Base-by-base conservation (phyloP, 768 basidiomycete genomes). In the Tricholoma bakamatsutake region DNA sequence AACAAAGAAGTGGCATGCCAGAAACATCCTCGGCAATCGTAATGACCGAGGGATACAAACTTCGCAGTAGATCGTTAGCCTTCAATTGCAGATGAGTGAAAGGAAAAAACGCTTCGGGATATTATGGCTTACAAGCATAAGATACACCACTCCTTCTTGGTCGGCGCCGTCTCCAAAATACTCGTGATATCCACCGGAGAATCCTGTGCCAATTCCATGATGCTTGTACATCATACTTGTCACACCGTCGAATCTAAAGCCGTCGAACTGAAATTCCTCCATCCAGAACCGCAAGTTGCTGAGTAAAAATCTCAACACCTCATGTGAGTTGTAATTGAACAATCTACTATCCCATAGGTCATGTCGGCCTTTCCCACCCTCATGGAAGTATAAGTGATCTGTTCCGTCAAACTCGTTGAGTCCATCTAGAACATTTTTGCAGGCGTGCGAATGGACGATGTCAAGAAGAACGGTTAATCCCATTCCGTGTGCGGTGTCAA, bases 181-280 rank as follows among this genome's bases (percentile, higher is more conserved):
- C 71, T 99, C 97, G 66, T 97, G 91, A 71, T 99, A 99, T 11
- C 92, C 95, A 27, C 96, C 95, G 40, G 93, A 96, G 74, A 99
- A 99, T 15, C 96, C 97, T 7, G 94, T 83, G 13, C 96, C 96
- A 62, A 98, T 98, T 9, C 97, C 97, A 70, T 98, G 97, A 67
- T 99, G 97, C 51, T 83, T 74, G 73, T 98, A 99, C 93, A 99
- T 95, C 96, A 98, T 98, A 66, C 93, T 95, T 3, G 97, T 99
- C 48, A 99, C 97, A 27, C 97, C 97, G 62, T 99, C 97, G 67
- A 99, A 99, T 42, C 97, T 78, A 82, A 98, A 99, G 10, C 97
- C 97, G 64, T 98, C 97, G 68, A 99, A 98, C 62, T 81, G 82
- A 72, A 90, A 99, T 66, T 92, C 90, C 57, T 99, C 96, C 71